phyloP scores from a whole-genome alignment of 805 yeast species.

The Wickerhamiella cacticola region DNA sequence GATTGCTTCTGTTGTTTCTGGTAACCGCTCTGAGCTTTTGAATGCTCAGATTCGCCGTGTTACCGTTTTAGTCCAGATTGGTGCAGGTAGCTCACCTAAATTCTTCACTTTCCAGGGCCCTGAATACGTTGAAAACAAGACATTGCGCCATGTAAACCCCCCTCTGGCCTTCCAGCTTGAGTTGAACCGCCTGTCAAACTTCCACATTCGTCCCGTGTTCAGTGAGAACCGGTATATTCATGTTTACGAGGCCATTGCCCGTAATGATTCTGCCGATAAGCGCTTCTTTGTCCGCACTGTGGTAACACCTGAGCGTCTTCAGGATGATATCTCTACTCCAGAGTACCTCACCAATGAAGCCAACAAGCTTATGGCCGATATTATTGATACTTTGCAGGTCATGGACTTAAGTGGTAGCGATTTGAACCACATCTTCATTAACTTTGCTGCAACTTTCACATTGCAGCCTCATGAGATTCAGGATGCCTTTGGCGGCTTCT shows the following conservation, averaged over 20 bases:
- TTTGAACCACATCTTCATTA: constrained; percentile 91
- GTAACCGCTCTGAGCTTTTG: constrained; percentile 55
- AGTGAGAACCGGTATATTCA: constrained; percentile 96
- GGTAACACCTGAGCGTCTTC: constrained; percentile 87
- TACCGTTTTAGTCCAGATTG: constrained; percentile 77
- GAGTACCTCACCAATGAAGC: constrained; percentile 95
- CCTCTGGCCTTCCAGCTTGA: constrained; percentile 96
- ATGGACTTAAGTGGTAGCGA: constrained; percentile 92
- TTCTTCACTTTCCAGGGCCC: constrained; percentile 94
- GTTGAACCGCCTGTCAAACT: constrained; percentile 85
- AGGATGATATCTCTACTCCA: constrained; percentile 84
- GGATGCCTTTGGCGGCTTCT: constrained; percentile 93
- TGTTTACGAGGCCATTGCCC: constrained; percentile 92
- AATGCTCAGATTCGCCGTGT: constrained; percentile 78
- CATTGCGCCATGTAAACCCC: constrained; percentile 95
- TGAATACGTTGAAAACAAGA: constrained; percentile 71
- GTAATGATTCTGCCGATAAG: constrained; percentile 85
- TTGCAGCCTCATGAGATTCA: constrained; percentile 93
- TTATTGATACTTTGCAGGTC: constrained; percentile 86
- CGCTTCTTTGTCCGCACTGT: constrained; percentile 96
- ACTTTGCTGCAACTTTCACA: constrained; percentile 91
- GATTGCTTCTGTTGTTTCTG: constrained; percentile 53
- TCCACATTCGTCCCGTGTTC: constrained; percentile 86
- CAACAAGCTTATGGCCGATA: constrained; percentile 89
- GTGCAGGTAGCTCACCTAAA: constrained; percentile 80